Evolutionary conservation across 225 moss, liverwort and hornwort genomes (phyloP).

Genomic region (Rhytidiadelphus loreus): DNA sequence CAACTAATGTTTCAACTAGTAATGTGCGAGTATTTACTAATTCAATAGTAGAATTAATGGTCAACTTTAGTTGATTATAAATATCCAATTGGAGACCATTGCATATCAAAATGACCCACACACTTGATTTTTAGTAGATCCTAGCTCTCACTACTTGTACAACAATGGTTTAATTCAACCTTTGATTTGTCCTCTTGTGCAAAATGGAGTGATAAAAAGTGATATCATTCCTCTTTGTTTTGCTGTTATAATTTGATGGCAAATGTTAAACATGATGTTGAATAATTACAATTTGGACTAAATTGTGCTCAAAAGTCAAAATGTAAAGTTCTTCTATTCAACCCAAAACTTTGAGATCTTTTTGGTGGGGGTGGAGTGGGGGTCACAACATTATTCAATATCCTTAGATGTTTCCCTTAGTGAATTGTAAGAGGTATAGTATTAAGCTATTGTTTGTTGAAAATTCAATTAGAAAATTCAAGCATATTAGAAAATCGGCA

Average conservation of each 20-base stretch:
- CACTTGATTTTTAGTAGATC: neutral
- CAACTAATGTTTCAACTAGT: no score
- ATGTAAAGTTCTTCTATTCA: no score
- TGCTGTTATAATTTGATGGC: neutral
- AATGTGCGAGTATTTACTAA: no score
- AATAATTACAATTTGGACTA: neutral
- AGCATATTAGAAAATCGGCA: neutral
- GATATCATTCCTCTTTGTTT: no score
- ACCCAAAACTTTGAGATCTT: neutral
- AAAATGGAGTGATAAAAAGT: neutral
- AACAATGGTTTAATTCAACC: neutral
- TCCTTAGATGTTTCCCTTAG: neutral
- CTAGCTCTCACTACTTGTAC: no score
- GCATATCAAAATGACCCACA: neutral
- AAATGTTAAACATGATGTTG: accelerated
- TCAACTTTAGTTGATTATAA: neutral
- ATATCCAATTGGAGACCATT: neutral
- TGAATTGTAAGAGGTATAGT: neutral
- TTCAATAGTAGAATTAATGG: neutral
- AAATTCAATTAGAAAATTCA: neutral
- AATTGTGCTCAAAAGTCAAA: neutral
- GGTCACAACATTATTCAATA: neutral
- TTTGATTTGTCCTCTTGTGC: accelerated
- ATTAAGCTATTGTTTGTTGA: neutral
- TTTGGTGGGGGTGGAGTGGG: neutral